Evolutionary conservation across 73 alveolate species (phyloP), one percentile per base, ranked within the genome.

Genomic region (Paramecium sonneborni): DNA sequence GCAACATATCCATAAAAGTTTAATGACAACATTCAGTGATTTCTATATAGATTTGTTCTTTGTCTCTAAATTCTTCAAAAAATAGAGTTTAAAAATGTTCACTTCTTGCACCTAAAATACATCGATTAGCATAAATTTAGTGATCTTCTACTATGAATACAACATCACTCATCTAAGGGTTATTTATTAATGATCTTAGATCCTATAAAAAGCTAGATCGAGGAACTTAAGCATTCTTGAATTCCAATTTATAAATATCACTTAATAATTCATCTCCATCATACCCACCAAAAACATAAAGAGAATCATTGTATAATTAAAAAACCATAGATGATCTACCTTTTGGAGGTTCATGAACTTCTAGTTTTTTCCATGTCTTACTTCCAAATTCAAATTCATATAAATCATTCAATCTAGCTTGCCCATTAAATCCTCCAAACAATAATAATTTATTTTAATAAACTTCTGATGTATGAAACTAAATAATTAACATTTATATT

Each of bases 351-450:
- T 90, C 96, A 41, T 94, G 92, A 14, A 76, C 93, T 38, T 91
- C 95, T 79, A 96, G 85, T 87, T 88, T 69, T 12, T 85, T 92
- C 98, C 98, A 96, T 5, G 95, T 56, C 34, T 67, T 86, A 28
- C 43, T 26, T 68, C 92, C 96, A n/a, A 94, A 89, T 79, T 95
- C 95, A 91, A 92, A 96, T 70, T 96, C 98, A 68, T 94, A 96
- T 58, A 96, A 92, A 92, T 96, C 98, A 92, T 96, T 96, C 1
- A 96, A 94, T 76, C 98, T 93, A 62, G 93, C 96, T 72, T 94
- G 86, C 6, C 98, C 98, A 93, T 96, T 96, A 48, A 94, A 96
- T 9, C 98, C 98, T 11, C 98, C 98, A 76, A 96, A 96, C 20
- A 96, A 70, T 38, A 70, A 94, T 18, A 96, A 89, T 23, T 95